Base-by-base conservation (phyloP, 2,329 filamentous ascomycete species). In the Parascedosporium putredinis region DNA sequence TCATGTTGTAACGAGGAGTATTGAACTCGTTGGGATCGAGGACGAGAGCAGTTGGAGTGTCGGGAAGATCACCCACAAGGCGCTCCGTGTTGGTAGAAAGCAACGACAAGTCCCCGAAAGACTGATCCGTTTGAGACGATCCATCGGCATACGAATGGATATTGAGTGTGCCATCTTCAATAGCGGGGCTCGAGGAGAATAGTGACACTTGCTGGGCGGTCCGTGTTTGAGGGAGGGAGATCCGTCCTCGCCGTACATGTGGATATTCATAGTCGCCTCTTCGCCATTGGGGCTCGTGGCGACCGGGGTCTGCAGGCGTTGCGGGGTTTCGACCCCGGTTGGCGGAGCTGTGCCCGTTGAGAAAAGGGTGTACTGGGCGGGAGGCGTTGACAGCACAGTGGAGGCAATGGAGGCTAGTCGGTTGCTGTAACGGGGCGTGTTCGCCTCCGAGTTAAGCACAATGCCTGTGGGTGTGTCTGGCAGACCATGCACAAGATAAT, bases 381-480 rank as follows among this genome's bases (percentile, higher is more conserved):
- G 27, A 7, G 27, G 27, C 7, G 27, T 31, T 12, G 27, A 31
- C 27, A 12, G 27, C 27, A 12, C 12, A 31, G 27, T 6, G 7
- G 27, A 31, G 27, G 7, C 12, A 7, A 12, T 12, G 27, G 27
- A 12, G 27, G 27, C 27, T 6, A 12, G 6, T 31, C 12, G 27
- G 27, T 31, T 2, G 12, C 12, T 24, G 23, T 45, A 29, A 25
- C 38, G 16, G 6, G 38, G 38, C 38, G 38, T 42, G 10, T 42
- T 42, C 16, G n/a, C 12, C 20, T 42, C 38, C 16, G 38, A 18
- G n/a, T 42, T 8, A 10, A 42, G 38, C 12, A 42, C 38, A 14
- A 42, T 42, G n/a, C n/a, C 38, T 12, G 43, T 47, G 18, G 45
- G 45, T 3, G 45, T 47, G 25, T 47, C 29, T 1, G 45, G 45